Base-by-base conservation (phyloP, 2,329 filamentous ascomycete species). In the Aspergillus sp. region DNA sequence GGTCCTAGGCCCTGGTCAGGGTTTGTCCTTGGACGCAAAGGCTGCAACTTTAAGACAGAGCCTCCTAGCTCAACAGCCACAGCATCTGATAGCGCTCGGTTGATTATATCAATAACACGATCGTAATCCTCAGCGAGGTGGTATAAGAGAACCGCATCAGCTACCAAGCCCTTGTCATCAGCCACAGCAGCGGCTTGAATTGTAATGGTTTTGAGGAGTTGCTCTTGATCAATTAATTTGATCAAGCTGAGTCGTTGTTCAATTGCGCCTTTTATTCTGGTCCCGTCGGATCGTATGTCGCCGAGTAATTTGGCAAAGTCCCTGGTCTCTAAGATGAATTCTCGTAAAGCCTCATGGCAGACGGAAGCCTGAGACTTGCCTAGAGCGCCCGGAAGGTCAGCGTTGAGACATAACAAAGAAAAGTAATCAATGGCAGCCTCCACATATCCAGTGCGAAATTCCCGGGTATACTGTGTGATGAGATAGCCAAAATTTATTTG, bases 81-180 rank as follows among this genome's bases (percentile, higher is more conserved):
- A 36, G 89, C 88, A 66, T 97, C 90, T 44, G 90, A 94, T 31
- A 98, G 76, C 4, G 90, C 86, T 33, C 90, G 85, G 67, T 90
- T 95, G 60, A 97, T 81, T 52, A 97, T 91, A 27, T 80, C 75
- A 35, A 96, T 82, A n/a, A 97, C 94, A 42, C 84, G 90, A 64
- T 98, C 90, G 64, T 95, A 97, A 65, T 98, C 90, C 59, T 89
- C 88, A 0, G 93, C 91, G 35, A 98, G 76, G 65, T 98, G 91
- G 66, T 95, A 97, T 40, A 98, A 76, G 40, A 98, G 77, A 10
- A 97, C 91, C 2, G 94, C 90, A 67, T 98, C 93, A 1, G 91
- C 94, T 2, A 86, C 90, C 39, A 94, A 82, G 33, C 93, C 91
- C 57, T 91, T 94, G 65, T 97, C 91, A 56, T 98, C 91, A 5